phyloP scores from a whole-genome alignment of 306 rosid species.

The Pachyrhizus erosus region DNA sequence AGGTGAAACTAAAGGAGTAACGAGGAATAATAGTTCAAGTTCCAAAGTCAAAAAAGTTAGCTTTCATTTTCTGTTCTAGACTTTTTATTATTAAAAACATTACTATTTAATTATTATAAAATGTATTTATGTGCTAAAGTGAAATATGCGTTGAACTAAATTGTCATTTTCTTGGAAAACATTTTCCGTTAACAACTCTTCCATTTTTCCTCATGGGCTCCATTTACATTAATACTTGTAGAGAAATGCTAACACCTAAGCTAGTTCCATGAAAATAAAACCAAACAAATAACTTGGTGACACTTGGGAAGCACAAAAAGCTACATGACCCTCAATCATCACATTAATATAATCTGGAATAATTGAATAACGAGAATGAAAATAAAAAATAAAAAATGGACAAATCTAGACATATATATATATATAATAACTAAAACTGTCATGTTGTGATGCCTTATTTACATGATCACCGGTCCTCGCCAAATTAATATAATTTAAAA shows the following conservation, averaged over 20 bases:
- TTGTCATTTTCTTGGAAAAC: not conserved
- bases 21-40: not conserved
- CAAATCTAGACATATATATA: not conserved
- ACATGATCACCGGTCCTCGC: not conserved
- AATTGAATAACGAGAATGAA: constrained; percentile 2
- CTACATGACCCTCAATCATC: not conserved
- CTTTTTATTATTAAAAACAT: not conserved
- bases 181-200: not conserved
- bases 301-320: not conserved
- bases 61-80: not conserved
- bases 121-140: not conserved
- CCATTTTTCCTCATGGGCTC: not conserved
- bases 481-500: constrained; percentile 29
- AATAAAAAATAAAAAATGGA: not conserved
- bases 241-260: not conserved
- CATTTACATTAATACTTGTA: not conserved
- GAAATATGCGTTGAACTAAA: not conserved
- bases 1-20: not conserved
- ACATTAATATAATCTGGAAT: not conserved
- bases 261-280: constrained; percentile 4
- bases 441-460: constrained; percentile 2
- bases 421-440: not conserved
- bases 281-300: not conserved
- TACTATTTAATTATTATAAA: not conserved
- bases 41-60: not conserved